Evolutionary conservation across 208 protist genomes (phyloP), one percentile per base, ranked within the genome.

Genomic region (Kentomonas sorsogonicus): DNA sequence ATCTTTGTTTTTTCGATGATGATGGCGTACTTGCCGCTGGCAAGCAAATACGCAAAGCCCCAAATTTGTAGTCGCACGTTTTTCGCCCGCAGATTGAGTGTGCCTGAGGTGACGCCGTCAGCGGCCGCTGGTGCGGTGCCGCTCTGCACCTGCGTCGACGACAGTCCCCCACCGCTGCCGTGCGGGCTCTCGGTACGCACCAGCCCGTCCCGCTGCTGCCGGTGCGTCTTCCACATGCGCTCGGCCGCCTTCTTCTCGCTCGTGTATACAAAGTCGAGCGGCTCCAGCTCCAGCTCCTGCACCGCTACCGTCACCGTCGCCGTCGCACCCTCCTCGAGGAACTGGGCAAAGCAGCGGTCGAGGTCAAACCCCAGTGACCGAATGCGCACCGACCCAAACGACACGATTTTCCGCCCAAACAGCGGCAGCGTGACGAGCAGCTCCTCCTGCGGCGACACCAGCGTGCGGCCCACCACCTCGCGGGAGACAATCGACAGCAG

Each of bases 211-310:
- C 40, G 44, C 23, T 54, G 29, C 9, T 52, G 29, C 26, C 52
- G 34, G 7, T 69, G 59, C 16, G 61, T 61, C 53, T 80, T 64
- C 30, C 52, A n/a, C n/a, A n/a, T n/a, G n/a, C n/a, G n/a, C n/a
- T n/a, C 52, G 4, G 62, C 57, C 3, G 77, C 77, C n/a, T 60
- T 55, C 7, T 45, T 54, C 54, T 85, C 72, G 56, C 59, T 60
- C 25, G 80, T 79, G 64, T 83, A 86, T 22, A 68, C 70, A 59
- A 88, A 87, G 30, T 66, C 25, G 31, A 87, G 55, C 18, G 77
- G 60, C 3, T 72, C 64, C 11, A 93, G 53, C 29, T 34, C 45
- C 22, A 92, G 10, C 18, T 53, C 46, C 50, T 75, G 73, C 25
- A 78, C 22, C 27, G 64, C 41, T 0, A 86, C 41, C 50, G 64